Evolutionary conservation across 306 rosid species (phyloP), one percentile per base, ranked within the genome.

Genomic region (Abrus pulchellus): DNA sequence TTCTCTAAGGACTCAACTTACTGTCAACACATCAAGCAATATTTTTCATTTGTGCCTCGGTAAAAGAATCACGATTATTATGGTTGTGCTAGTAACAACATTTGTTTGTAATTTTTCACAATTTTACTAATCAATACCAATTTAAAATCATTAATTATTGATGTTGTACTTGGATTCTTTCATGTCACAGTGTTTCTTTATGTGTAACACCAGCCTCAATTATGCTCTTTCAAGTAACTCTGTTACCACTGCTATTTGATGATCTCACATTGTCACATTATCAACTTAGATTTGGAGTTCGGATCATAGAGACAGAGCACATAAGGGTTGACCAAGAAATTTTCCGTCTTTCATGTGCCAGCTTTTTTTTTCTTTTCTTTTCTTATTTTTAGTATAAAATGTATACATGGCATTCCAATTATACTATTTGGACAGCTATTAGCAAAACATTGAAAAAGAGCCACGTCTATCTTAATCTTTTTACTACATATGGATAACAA

Each of bases 241-340:
- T 60, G 50, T 14, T 36, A 38, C 33, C 41, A 43, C 56, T 68
- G 40, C 29, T n/a, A 47, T 47, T 43, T 44, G 64, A 67, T 78
- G 45, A 43, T 55, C n/a, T 79, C 69, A 68, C 8, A 30, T 7
- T 32, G 45, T 55, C 69, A 79, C 11, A 34, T 9, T 32, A 56
- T 56, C 40, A 79, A 14, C 14, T 55, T 65, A 28, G 53, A 74
- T 81, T 34, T 65, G 67, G 48, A 30, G 30, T 78, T 13, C 20
- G 41, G 73, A 61, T 76, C 61, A 43, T 41, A 47, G 43, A 75
- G 3, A 50, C 33, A 13, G 69, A 40, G 59, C 4, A 49, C 36
- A 61, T 38, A 53, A 8, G 30, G 44, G 80, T 47, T 81, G 80
- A 74, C 85, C 55, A n/a, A 20, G 36, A 33, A 2, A 2, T 6